A percentile compares a stretch with the other conserved stretches of the same genome.
Conservation (phyloP, 1,284 basidiomycete genomes). For the Athelia psychrophila region DNA sequence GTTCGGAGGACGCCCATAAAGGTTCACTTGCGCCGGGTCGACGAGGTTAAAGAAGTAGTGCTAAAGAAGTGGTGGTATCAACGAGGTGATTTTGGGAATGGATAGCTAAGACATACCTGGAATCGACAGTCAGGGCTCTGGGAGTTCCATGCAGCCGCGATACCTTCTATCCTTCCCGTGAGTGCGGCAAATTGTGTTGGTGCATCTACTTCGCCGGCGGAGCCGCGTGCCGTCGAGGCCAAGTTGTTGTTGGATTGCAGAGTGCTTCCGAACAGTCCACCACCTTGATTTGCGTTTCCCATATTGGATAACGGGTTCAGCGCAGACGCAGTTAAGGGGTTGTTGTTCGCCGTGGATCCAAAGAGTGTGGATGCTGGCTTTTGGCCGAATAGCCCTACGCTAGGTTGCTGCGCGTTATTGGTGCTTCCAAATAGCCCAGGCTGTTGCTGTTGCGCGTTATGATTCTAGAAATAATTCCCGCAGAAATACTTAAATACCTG, state of each 20-base stretch:
- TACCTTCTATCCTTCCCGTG: slow-evolving; percentile 60
- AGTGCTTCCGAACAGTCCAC: slow-evolving; percentile 26
- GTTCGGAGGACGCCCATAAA: slow-evolving; percentile 75
- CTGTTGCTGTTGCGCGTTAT: slow-evolving; percentile 7
- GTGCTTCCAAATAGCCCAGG: slow-evolving; percentile 15
- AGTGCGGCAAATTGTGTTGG: slow-evolving; percentile 59
- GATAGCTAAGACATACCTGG: slow-evolving; percentile 51
- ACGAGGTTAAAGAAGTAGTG: slow-evolving; percentile 88
- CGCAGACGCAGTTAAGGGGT: slow-evolving; percentile 12
- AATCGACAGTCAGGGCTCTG: slow-evolving; percentile 73
- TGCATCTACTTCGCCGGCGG: slow-evolving; percentile 43
- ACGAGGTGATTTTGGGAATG: not conserved
- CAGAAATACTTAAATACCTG: no score
- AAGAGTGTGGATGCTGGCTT: slow-evolving; percentile 28
- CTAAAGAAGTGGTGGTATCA: slow-evolving; percentile 30
- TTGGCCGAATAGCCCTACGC: slow-evolving; percentile 26
- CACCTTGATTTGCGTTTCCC: slow-evolving; percentile 10
- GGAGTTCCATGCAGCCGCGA: slow-evolving; percentile 75
- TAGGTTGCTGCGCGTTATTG: slow-evolving; percentile 14
- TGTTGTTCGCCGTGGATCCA: slow-evolving; percentile 12
- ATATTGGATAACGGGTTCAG: slow-evolving; percentile 18
- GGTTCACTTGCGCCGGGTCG: slow-evolving; percentile 63
- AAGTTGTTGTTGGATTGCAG: slow-evolving; percentile 28
- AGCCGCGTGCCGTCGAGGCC: slow-evolving; percentile 15
- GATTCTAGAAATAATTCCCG: no score